Evolutionary conservation across 495 filamentous ascomycete species (phyloP).

Genomic region (Neurospora hispaniola): DNA sequence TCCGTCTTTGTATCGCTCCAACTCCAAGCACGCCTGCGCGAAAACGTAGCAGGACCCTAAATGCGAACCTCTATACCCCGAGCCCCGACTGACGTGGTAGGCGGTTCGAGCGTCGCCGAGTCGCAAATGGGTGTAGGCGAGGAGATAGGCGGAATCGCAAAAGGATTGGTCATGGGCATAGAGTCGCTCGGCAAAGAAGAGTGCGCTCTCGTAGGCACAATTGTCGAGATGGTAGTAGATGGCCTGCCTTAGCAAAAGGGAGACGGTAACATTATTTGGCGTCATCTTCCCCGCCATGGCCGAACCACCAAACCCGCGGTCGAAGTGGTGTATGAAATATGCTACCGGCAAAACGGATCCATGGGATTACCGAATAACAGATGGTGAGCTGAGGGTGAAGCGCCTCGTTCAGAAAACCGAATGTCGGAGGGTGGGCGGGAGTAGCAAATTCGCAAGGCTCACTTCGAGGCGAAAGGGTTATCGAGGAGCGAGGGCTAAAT

Average conservation of each 20-base stretch:
- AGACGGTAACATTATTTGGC: slow-evolving; percentile 53
- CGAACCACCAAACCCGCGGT: slow-evolving; percentile 9
- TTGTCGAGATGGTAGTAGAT: slow-evolving; percentile 94
- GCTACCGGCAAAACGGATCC: slow-evolving; percentile 18
- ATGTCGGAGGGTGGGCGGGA: not conserved
- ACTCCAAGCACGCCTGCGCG: slow-evolving; percentile 73
- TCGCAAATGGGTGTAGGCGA: slow-evolving; percentile 73
- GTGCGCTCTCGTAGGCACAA: slow-evolving; percentile 72
- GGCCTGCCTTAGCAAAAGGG: slow-evolving; percentile 67
- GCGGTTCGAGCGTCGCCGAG: slow-evolving; percentile 58
- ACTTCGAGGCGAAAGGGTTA: not conserved
- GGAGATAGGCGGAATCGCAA: slow-evolving; percentile 69
- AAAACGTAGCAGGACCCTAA: slow-evolving; percentile 85
- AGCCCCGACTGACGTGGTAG: slow-evolving; percentile 56
- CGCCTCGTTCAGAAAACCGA: not conserved
- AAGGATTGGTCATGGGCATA: slow-evolving; percentile 70
- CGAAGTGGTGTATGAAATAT: slow-evolving; percentile 11
- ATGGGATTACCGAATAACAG: slow-evolving; percentile 13
- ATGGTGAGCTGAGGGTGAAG: not conserved
- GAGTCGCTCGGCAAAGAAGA: slow-evolving; percentile 83
- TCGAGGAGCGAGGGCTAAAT: not conserved
- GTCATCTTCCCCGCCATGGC: slow-evolving; percentile 45
- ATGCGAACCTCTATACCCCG: slow-evolving; percentile 56
- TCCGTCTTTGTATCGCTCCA: slow-evolving; percentile 71
- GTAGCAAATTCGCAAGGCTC: not conserved